These are phyloP conservation scores for Schrenkiella parvula DNA, from an alignment of 345 rosid species.

Conservation along the genomic window DNA sequence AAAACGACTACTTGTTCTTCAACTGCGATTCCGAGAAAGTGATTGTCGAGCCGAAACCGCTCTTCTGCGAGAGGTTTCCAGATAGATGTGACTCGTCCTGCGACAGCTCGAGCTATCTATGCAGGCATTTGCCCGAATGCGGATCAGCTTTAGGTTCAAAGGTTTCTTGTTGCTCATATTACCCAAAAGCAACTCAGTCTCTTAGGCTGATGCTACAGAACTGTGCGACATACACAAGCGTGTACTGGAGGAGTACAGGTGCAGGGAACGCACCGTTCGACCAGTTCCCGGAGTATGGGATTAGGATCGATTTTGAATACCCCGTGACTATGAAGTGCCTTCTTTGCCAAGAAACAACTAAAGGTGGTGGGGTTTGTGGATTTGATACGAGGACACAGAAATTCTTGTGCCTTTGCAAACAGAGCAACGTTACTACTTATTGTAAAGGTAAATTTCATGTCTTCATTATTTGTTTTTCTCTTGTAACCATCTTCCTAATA, in stretches of 20 bases:
- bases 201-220: conserved; percentile 75
- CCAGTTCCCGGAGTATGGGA: conserved; percentile 83
- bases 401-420: conserved; percentile 63
- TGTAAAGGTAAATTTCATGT: conserved; percentile 51
- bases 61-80: conserved; percentile 82
- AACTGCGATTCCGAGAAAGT: conserved; percentile 65
- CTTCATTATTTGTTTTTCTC: neutral
- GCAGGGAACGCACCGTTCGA: conserved; percentile 39
- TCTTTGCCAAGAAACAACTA: conserved; percentile 72
- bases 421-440: conserved; percentile 58
- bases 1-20: conserved; percentile 91
- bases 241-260: conserved; percentile 74
- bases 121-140: conserved; percentile 83
- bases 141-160: conserved; percentile 40
- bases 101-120: conserved; percentile 81
- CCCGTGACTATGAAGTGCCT: conserved; percentile 77
- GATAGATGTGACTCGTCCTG: conserved; percentile 88
- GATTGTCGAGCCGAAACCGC: conserved; percentile 73
- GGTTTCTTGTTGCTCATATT: conserved; percentile 78
- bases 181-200: conserved; percentile 79
- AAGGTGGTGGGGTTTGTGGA: conserved; percentile 78
- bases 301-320: conserved; percentile 69
- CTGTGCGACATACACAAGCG: conserved; percentile 77
- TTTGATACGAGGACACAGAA: conserved; percentile 51
- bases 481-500: neutral